Evolutionary conservation across 1,284 basidiomycete genomes (phyloP), one percentile per base, ranked within the genome.

Genomic region (Inonotus obliquus): DNA sequence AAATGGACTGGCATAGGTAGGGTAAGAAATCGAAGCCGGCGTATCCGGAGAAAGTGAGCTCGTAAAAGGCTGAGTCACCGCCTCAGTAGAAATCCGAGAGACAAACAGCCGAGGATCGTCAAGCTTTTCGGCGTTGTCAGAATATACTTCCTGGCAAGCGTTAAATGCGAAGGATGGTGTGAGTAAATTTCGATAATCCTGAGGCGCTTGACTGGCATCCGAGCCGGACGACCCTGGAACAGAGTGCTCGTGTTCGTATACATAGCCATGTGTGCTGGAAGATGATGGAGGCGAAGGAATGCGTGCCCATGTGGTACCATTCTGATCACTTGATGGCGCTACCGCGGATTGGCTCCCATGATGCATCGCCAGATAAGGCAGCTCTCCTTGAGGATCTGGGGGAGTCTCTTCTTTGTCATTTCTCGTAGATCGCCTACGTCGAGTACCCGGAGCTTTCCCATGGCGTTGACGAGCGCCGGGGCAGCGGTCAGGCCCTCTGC

Each of bases 401-500:
- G 51, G 51, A 11, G 51, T 6, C 27, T 52, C 51, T 32, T 35
- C 23, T 17, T 35, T 52, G 29, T 52, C 51, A 11, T 14, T 32
- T 35, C 27, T 29, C 11, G 51, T 35, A 13, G 14, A 17, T 32
- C 51, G 51, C 2, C 51, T 23, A n/a, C 5, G 17, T 25, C 51
- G 51, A 29, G 41, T 39, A 57, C 38, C 10, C 11, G 38, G 21
- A 39, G 14, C 39, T 23, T 47, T 54, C 48, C 61, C 45, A 32
- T 58, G 61, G 25, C 52, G 53, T 44, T 64, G 55, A 52, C 61
- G 59, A 35, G 59, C 60, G 17, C 56, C 65, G 27, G 61, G 62
- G 2, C 37, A 35, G 11, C 61, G 59, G 29, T 60, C 63, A 38
- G 59, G 57, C 29, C 65, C 44, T 51, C 89, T 81, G 47, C 90